Evolutionary conservation across 2,329 filamentous ascomycete genomes (phyloP).

Genomic region (Colletotrichum sp.): DNA sequence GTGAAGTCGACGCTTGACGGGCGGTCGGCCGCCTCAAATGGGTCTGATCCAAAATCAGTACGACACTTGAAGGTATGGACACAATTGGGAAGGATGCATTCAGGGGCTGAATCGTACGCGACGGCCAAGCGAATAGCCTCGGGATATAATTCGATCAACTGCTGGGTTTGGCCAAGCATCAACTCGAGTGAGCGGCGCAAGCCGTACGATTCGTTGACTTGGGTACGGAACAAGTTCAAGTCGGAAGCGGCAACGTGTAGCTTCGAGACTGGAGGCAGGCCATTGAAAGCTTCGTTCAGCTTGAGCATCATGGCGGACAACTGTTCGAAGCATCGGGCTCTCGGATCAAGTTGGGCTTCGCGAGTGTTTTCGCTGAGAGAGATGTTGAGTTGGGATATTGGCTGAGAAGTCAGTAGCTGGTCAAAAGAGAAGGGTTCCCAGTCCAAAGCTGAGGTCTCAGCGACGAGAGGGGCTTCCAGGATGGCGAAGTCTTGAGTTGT

Average conservation of each 20-base stretch:
- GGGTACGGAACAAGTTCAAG: constrained; percentile 26
- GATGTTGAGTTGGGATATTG: background rate
- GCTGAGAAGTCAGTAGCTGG: background rate
- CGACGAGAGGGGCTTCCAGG: background rate
- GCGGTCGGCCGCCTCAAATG: constrained; percentile 16
- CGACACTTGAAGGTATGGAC: constrained; percentile 30
- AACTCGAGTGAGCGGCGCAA: constrained; percentile 34
- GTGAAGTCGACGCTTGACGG: constrained; percentile 34
- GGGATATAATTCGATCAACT: constrained; percentile 40
- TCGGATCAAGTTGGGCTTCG: background rate
- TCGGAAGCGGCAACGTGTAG: constrained; percentile 26
- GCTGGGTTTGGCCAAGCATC: constrained; percentile 37
- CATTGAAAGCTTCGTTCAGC: background rate
- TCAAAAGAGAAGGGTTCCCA: constrained; percentile 9
- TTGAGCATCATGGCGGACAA: background rate
- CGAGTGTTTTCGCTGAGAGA: background rate
- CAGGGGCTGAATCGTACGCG: background rate
- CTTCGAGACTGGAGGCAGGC: background rate
- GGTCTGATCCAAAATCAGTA: background rate
- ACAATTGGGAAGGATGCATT: constrained; percentile 37
- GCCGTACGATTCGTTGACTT: constrained; percentile 27
- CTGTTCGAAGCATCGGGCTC: background rate
- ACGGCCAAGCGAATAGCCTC: constrained; percentile 26
- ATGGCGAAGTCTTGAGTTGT: constrained; percentile 25
- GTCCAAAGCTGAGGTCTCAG: background rate